Evolutionary conservation across 768 basidiomycete genomes (phyloP).

Genomic region (Sarcodon aspratus): DNA sequence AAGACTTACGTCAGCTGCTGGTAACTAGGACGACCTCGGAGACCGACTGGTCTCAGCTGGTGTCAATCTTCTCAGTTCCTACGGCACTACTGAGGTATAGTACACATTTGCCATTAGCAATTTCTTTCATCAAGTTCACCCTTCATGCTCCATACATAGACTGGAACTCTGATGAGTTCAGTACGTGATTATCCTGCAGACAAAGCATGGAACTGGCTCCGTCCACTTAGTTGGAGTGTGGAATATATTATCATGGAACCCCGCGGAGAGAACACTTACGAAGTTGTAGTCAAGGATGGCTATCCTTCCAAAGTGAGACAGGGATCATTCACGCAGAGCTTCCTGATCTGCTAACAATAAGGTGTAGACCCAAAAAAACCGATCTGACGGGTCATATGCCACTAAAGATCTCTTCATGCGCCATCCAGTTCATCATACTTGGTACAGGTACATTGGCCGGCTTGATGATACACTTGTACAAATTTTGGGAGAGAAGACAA

Average conservation of each 20-base stretch:
- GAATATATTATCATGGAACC: constrained; percentile 33
- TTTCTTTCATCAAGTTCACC: neutral
- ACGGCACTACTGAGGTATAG: constrained; percentile 32
- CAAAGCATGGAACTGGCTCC: constrained; percentile 47
- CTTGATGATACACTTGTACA: constrained; percentile 43
- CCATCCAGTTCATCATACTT: constrained; percentile 26
- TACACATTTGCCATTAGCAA: neutral
- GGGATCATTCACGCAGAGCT: no score
- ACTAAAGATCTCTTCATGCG: constrained; percentile 42
- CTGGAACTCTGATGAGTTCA: constrained; percentile 33
- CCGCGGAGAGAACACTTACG: constrained; percentile 29
- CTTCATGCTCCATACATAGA: constrained; percentile 9
- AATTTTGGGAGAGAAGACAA: constrained; percentile 41
- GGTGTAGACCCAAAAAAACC: constrained; percentile 23
- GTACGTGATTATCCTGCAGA: constrained; percentile 34
- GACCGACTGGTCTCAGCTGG: constrained; percentile 35
- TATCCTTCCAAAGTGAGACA: constrained; percentile 24
- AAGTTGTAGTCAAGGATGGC: constrained; percentile 38
- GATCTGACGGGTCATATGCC: constrained; percentile 41
- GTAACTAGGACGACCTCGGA: constrained; percentile 31
- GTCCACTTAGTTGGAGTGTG: constrained; percentile 10
- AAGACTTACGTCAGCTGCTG: no score
- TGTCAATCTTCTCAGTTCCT: constrained; percentile 35
- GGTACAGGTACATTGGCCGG: constrained; percentile 40
- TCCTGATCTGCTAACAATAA: no score